Evolutionary conservation across 257 asterid species (phyloP).

Genomic region (Jasminum sambac): DNA sequence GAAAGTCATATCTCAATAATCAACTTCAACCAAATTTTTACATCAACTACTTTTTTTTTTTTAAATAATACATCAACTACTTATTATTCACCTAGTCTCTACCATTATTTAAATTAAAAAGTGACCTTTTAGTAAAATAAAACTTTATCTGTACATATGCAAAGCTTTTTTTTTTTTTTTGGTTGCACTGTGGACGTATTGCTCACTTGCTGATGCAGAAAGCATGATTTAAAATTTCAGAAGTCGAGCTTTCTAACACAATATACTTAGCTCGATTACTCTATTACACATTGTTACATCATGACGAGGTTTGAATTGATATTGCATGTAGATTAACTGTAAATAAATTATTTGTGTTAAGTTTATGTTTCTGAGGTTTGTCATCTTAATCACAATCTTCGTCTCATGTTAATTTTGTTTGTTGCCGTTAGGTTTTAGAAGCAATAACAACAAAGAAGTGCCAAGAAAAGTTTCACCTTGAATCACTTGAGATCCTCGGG

Average conservation of each 20-base stretch:
- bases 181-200: too few relatives aligned
- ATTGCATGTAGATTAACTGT: neutral
- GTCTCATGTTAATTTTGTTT: constrained; percentile 16
- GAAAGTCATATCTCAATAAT: too few relatives aligned
- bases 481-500: constrained; percentile 87
- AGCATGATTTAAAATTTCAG: neutral
- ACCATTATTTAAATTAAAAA: too few relatives aligned
- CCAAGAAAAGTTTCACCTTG: constrained; percentile 68
- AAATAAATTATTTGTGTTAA: neutral
- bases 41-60: too few relatives aligned
- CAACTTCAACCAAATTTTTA: too few relatives aligned
- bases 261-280: neutral
- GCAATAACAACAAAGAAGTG: constrained; percentile 80
- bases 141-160: too few relatives aligned
- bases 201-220: neutral
- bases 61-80: too few relatives aligned
- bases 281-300: neutral
- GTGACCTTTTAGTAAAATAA: too few relatives aligned
- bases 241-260: neutral
- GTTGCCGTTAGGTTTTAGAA: constrained; percentile 63
- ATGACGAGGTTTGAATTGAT: neutral
- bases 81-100: too few relatives aligned
- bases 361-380: neutral
- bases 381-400: neutral
- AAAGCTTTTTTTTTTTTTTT: too few relatives aligned